Percentiles rank a stretch among this genome's conserved stretches.
These are phyloP conservation scores for Fomitopsis betulina DNA, from an alignment of 1,284 basidiomycete species.

Conservation along the genomic window DNA sequence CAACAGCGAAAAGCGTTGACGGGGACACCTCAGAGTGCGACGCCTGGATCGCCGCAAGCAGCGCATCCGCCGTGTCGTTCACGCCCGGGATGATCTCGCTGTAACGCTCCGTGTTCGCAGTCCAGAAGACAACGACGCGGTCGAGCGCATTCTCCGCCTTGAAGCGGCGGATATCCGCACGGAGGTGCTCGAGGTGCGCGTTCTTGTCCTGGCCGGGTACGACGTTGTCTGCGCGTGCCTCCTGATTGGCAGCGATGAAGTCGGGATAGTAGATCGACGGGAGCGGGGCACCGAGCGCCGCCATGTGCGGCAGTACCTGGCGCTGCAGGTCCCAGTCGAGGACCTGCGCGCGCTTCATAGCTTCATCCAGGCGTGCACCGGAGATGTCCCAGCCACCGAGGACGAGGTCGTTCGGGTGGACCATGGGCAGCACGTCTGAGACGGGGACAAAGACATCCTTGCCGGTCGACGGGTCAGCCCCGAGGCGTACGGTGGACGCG, in stretches of 20 bases:
- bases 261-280: constrained; percentile 96
- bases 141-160: constrained; percentile 84
- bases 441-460: constrained; percentile 94
- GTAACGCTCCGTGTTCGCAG: constrained; percentile 98
- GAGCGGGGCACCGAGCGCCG: constrained; percentile 77
- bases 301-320: constrained; percentile 88
- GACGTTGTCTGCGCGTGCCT: constrained; percentile 91
- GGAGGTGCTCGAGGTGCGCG: constrained; percentile 89
- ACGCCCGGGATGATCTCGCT: constrained; percentile 91
- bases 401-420: constrained; percentile 98
- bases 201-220: constrained; percentile 87
- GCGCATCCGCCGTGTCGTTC: constrained; percentile 91
- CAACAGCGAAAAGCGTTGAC: constrained; percentile 93
- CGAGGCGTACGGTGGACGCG: constrained; percentile 92
- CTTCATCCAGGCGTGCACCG: constrained; percentile 78
- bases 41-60: constrained; percentile 78
- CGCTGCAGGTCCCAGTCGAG: constrained; percentile 97
- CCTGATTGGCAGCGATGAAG: constrained; percentile 98
- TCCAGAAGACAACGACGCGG: constrained; percentile 92
- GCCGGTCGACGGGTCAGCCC: constrained; percentile 77
- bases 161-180: constrained; percentile 91
- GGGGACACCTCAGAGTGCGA: constrained; percentile 94
- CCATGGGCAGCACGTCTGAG: constrained; percentile 94
- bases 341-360: constrained; percentile 92
- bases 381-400: constrained; percentile 99